Evolutionary conservation across 2,329 filamentous ascomycete genomes (phyloP), one percentile per base, ranked within the genome.

Genomic region (Paracoccidioides brasiliensis): DNA sequence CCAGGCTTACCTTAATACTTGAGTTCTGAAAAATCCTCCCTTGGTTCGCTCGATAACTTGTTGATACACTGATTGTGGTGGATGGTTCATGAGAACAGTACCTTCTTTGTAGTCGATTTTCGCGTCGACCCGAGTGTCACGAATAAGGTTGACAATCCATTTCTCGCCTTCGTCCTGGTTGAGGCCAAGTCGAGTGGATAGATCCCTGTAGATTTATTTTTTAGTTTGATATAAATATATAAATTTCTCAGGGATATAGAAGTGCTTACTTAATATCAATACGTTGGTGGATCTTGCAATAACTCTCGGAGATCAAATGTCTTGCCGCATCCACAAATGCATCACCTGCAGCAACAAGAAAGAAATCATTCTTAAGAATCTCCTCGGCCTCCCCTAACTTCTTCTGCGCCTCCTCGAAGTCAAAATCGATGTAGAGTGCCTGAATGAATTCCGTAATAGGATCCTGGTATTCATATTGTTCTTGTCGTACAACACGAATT

Each of bases 91-190:
- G 64, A 97, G 84, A 54, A 98, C 93, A 55, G 93, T 97, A 69
- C 93, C 93, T 75, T 95, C 88, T 78, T 97, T 89, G 78, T 95
- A 96, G 76, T 98, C 93, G 70, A 97, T 97, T 83, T 98, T 98
- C 67, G 93, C 93, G 69, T 98, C 93, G 60, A 98, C 87, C 60
- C 90, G 83, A 30, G 93, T 98, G 75, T 98, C 93, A 61, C 93
- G 86, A 75, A 98, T 98, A 61, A 98, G 81, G 78, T 98, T 98
- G 66, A 98, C 93, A 68, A 98, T 98, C 93, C 93, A 98, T 80
- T 98, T 98, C 83, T 98, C 93, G 66, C 93, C 93, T 68, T 97
- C 93, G 69, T 95, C 89, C 66, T 90, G 85, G 70, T 86, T 89
- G 62, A 98, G 80, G 62, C 91, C 93, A 58, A 98, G 83, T 70